Base-by-base conservation (phyloP, 805 yeast genomes). In the Nakazawaea ambrosiae region DNA sequence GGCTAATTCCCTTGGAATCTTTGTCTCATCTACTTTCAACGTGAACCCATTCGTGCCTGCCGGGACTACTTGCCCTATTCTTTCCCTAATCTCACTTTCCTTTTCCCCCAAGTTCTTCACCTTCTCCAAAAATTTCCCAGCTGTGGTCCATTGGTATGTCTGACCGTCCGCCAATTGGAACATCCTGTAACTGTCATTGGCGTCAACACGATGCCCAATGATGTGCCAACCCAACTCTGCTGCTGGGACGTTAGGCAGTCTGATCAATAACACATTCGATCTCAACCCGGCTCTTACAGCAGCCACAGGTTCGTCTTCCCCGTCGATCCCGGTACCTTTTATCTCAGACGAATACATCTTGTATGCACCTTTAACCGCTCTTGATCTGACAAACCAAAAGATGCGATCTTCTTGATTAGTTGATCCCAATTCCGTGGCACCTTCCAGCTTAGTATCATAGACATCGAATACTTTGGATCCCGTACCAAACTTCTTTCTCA, bases 311-410 rank as follows among this genome's bases (percentile, higher is more conserved):
- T 70, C 72, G 44, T 73, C 78, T 45, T 65, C 68, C 16, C 71
- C 75, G 9, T 67, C 55, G 23, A 58, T 58, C 3, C 74, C 75
- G 1, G 74, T 68, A 3, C 57, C 61, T 26, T 50, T 45, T 29
- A 68, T 57, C 14, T 51, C 60, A 9, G 60, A 47, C 8, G 70
- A 64, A 46, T 61, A 75, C 75, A 76, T 68, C 50, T 68, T 73
- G 58, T 75, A 77, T 2, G 80, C 78, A 34, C 83, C 81, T 54
- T 75, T 76, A 35, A 76, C 81, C 4, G 81, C 79, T 44, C 81
- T 63, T n/a, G 82, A 75, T 45, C 82, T 63, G 12, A 63, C 65
- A 58, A 73, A 70, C 68, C 75, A 70, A 49, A 68, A 75, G 14
- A 73, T 45, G 20, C 70, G 56, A 31, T 70, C 58, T 12, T 57